Evolutionary conservation across 176 grass and related monocot genomes (phyloP).

Genomic region (Phoenix roebelenii): DNA sequence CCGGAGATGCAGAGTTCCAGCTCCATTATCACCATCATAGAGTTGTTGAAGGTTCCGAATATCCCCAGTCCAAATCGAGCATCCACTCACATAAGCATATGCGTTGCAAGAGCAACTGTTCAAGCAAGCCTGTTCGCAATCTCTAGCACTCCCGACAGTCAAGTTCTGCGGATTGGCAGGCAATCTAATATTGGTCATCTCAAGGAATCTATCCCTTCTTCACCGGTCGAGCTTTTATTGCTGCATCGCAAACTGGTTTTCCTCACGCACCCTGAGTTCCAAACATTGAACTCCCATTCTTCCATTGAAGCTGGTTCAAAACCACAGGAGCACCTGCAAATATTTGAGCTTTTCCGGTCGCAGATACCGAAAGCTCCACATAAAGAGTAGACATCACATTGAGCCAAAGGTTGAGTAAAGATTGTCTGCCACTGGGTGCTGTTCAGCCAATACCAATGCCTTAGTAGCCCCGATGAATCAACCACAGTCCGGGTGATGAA

Average conservation of each 20-base stretch:
- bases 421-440: too few species aligned
- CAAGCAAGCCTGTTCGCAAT: slow-evolving; percentile 33
- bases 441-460: too few species aligned
- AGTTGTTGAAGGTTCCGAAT: slow-evolving; percentile 10
- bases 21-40: slow-evolving; percentile 9
- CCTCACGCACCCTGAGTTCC: too few species aligned
- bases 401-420: too few species aligned
- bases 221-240: background rate
- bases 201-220: slow-evolving; percentile 31
- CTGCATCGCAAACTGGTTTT: background rate
- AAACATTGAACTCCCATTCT: too few species aligned
- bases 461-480: too few species aligned
- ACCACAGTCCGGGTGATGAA: too few species aligned
- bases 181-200: slow-evolving; percentile 22
- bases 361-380: slow-evolving; percentile 31
- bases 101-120: slow-evolving; percentile 28
- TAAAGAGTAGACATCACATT: too few species aligned
- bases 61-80: slow-evolving; percentile 24
- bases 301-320: too few species aligned
- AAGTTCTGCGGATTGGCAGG: slow-evolving; percentile 13
- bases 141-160: background rate
- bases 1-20: slow-evolving; percentile 16
- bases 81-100: slow-evolving; percentile 11
- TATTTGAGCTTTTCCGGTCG: background rate
- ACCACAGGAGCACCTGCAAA: background rate